A percentile compares a stretch with the other conserved stretches of the same genome.
Evolutionary conservation across 345 rosid genomes (phyloP).

Genomic region (Salix koriyanagi): DNA sequence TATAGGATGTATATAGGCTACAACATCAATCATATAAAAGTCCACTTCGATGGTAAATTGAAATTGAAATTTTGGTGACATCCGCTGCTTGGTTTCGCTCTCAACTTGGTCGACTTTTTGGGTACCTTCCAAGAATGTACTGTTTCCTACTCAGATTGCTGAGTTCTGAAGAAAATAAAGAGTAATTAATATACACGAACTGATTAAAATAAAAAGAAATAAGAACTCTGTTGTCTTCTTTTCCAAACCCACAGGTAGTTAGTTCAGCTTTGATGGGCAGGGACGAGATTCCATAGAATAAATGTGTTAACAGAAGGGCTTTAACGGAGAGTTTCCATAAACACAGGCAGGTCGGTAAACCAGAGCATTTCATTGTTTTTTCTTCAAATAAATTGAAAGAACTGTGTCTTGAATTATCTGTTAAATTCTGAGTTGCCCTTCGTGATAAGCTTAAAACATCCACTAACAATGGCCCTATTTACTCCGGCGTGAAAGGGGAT

Average conservation of each 20-base stretch:
- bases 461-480: no score
- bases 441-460: no score
- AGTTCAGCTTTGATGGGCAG: background rate
- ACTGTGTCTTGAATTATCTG: no score
- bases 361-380: no score
- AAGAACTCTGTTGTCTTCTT: background rate
- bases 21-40: background rate
- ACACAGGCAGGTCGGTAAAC: no score
- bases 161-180: background rate
- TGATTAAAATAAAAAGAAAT: background rate
- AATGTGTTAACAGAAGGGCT: no score
- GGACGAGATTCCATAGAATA: no score
- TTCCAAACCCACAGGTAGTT: background rate
- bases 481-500: no score
- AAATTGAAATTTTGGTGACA: background rate
- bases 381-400: no score
- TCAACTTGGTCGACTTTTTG: background rate
- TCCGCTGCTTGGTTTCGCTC: background rate
- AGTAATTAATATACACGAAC: background rate
- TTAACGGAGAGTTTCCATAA: no score
- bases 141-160: background rate
- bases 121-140: background rate
- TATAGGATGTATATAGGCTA: background rate
- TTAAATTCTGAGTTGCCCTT: no score
- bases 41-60: background rate